Percentiles rank a stretch among this genome's conserved stretches.
phyloP scores from a whole-genome alignment of 1,284 basidiomycete species.

The Paramarasmius palmivorus region DNA sequence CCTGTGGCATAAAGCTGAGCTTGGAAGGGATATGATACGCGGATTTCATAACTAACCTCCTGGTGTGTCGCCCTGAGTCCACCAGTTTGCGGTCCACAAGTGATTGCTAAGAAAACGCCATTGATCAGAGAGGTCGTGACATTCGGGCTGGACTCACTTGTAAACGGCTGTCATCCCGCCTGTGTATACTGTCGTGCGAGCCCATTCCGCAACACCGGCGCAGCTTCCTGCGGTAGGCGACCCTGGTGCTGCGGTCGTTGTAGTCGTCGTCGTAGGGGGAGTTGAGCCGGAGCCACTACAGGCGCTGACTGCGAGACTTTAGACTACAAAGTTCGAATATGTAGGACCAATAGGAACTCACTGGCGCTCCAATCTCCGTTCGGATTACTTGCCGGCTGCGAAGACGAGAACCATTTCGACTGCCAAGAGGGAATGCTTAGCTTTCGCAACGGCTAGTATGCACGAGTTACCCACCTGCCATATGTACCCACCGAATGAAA shows the following conservation, averaged over 20 bases:
- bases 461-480: slow-evolving; percentile 49
- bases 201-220: slow-evolving; percentile 54
- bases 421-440: slow-evolving; percentile 21
- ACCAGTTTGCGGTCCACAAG: slow-evolving; percentile 67
- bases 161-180: slow-evolving; percentile 53
- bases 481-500: slow-evolving; percentile 64
- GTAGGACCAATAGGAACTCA: slow-evolving; percentile 32
- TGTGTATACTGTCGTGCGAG: slow-evolving; percentile 43
- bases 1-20: slow-evolving; percentile 21
- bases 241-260: slow-evolving; percentile 24
- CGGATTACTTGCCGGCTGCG: slow-evolving; percentile 48
- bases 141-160: slow-evolving; percentile 34
- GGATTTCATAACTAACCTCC: slow-evolving; percentile 41
- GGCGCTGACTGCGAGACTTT: slow-evolving; percentile 49
- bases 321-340: not conserved
- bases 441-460: not conserved
- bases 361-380: slow-evolving; percentile 66
- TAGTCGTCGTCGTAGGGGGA: slow-evolving; percentile 16
- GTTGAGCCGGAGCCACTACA: slow-evolving; percentile 40
- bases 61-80: slow-evolving; percentile 58
- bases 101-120: slow-evolving; percentile 38
- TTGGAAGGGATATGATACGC: not conserved
- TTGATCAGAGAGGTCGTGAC: not conserved
- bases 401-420: slow-evolving; percentile 61
- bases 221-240: slow-evolving; percentile 40